Evolutionary conservation across 2,329 filamentous ascomycete species (phyloP).

Genomic region (Trichoderma oligosporum): DNA sequence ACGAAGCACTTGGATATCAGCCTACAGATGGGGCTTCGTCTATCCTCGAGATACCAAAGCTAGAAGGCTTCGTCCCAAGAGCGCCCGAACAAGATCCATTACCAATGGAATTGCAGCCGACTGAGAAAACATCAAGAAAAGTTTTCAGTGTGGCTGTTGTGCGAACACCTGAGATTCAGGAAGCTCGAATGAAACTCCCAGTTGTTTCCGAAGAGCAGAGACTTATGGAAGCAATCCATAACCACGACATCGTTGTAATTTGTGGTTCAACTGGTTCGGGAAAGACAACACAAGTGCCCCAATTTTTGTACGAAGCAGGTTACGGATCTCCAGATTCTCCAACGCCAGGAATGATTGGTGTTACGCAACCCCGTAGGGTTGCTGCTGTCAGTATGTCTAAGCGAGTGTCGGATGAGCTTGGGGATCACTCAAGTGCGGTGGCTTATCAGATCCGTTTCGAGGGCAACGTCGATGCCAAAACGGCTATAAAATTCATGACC

Average conservation of each 20-base stretch:
- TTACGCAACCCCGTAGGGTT: conserved; percentile 92
- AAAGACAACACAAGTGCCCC: conserved; percentile 95
- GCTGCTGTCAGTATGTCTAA: conserved; percentile 96
- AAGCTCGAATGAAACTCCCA: conserved; percentile 72
- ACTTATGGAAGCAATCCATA: conserved; percentile 96
- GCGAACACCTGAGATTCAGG: conserved; percentile 70
- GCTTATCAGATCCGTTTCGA: conserved; percentile 96
- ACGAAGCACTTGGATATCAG: conserved; percentile 70
- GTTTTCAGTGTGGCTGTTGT: conserved; percentile 71
- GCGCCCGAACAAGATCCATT: conserved; percentile 67
- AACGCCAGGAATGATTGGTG: conserved; percentile 86
- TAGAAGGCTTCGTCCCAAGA: conserved; percentile 62
- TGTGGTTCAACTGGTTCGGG: conserved; percentile 95
- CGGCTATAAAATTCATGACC: conserved; percentile 97
- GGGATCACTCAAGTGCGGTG: conserved; percentile 70
- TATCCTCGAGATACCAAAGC: conserved; percentile 50
- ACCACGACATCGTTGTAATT: conserved; percentile 83
- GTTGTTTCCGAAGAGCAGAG: conserved; percentile 94
- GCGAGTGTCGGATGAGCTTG: conserved; percentile 81
- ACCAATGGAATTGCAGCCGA: conserved; percentile 61
- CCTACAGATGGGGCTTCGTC: conserved; percentile 43
- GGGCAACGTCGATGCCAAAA: conserved; percentile 72
- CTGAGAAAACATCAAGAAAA: conserved; percentile 60
- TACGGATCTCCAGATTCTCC: conserved; percentile 76
- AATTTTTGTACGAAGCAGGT: conserved; percentile 91